phyloP scores from a whole-genome alignment of 345 rosid species.

The Noccaea bulbosa region DNA sequence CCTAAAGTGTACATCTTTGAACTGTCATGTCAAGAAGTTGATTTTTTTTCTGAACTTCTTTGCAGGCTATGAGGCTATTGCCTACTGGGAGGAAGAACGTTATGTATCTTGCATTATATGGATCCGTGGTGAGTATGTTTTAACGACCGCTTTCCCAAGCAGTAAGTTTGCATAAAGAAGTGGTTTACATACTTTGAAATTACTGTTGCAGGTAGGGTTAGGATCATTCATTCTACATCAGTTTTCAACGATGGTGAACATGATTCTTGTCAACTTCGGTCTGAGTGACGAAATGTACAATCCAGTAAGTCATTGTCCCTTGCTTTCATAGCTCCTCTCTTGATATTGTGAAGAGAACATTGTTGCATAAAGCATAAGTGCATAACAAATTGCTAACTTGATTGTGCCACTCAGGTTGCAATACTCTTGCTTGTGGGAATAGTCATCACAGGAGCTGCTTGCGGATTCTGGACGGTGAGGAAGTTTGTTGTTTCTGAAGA shows the following conservation, averaged over 20 bases:
- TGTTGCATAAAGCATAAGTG: neutral
- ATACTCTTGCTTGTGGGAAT: constrained; percentile 67
- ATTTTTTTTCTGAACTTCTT: neutral
- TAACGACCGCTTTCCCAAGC: neutral
- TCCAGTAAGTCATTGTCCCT: constrained; percentile 59
- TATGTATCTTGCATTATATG: constrained; percentile 66
- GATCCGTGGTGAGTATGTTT: constrained; percentile 66
- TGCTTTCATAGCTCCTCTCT: constrained; percentile 1
- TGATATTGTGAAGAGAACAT: neutral
- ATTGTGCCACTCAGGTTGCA: constrained; percentile 57
- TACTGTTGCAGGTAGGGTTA: constrained; percentile 69
- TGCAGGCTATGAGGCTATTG: constrained; percentile 78
- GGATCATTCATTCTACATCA: constrained; percentile 86
- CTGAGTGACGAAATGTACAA: constrained; percentile 92
- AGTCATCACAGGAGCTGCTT: constrained; percentile 86
- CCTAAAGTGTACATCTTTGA: neutral
- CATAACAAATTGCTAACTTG: neutral
- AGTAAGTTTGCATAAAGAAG: constrained; percentile 5
- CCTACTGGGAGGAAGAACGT: constrained; percentile 74
- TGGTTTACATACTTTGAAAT: constrained; percentile 33
- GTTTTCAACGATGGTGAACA: constrained; percentile 71
- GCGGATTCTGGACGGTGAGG: constrained; percentile 92
- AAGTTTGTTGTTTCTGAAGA: constrained; percentile 77
- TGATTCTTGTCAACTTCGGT: constrained; percentile 79
- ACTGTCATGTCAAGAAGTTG: neutral